Conservation (phyloP, 768 basidiomycete genomes). For the Calvatia gigantea region DNA sequence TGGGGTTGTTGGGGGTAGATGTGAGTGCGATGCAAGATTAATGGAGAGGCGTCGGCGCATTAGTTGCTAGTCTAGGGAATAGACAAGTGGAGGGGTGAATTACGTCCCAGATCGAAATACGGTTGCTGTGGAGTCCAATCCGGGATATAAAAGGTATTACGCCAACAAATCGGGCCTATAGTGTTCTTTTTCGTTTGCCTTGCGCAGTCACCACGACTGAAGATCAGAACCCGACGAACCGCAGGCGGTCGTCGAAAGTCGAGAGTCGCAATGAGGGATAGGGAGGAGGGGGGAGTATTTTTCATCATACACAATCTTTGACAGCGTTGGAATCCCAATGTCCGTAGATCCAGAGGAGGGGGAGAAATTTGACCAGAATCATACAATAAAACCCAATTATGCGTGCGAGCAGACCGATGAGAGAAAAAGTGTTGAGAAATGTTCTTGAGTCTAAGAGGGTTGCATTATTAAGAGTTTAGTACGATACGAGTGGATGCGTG, state of each 20-base stretch:
- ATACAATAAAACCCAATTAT: conserved; percentile 14
- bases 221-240: background rate
- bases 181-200: conserved; percentile 7
- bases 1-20: background rate
- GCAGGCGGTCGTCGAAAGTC: background rate
- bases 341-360: conserved; percentile 9
- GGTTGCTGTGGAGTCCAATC: background rate
- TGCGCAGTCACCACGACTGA: background rate
- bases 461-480: conserved; percentile 10
- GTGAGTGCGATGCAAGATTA: conserved; percentile 12
- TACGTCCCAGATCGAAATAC: conserved; percentile 3
- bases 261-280: background rate
- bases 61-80: background rate
- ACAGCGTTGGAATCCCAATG: conserved; percentile 8
- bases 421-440: background rate
- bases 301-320: conserved; percentile 12
- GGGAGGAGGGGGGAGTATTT: conserved; percentile 7
- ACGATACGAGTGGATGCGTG: conserved; percentile 6
- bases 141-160: conserved; percentile 12
- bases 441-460: conserved; percentile 8
- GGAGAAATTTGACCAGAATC: conserved; percentile 10
- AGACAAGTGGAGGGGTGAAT: conserved; percentile 1
- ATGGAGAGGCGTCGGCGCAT: conserved; percentile 8
- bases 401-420: conserved; percentile 9
- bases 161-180: conserved; percentile 11